Base-by-base conservation (phyloP, 2,329 filamentous ascomycete species). In the Beauveria sp. region DNA sequence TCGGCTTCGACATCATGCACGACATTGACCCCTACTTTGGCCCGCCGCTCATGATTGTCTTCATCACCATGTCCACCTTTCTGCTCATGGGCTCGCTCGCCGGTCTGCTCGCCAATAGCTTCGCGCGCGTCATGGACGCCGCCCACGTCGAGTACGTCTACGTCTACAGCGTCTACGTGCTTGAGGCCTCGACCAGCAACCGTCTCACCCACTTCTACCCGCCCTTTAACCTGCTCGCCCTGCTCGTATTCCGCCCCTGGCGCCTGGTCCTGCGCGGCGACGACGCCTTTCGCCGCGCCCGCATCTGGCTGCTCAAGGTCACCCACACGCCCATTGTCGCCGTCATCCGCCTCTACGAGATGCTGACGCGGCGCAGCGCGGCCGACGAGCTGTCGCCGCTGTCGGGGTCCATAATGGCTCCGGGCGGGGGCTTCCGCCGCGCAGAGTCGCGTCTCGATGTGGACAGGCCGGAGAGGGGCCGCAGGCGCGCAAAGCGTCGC, bases 1-100 rank as follows among this genome's bases (percentile, higher is more conserved):
- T 91, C 54, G 90, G 90, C 50, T 92, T 93, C 69, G 84, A 86
- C 63, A 79, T 85, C 61, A 86, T 86, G 84, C 69, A 80, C 59
- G 72, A 83, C 50, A 86, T 86, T 61, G 81, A 85, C 64, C 78
- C 77, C 22, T 73, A 84, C 63, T 85, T 84, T 61, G 80, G 84
- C 18, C 84, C 83, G 28, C 83, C 83, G 5, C 74, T 86, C 59
- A 85, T 86, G 82, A 79, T 91, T 64, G 79, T 91, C 54, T 93
- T 93, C 73, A 83, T 93, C 64, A 88, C 83, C 26, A 78, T 93
- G 68, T 91, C 88, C 48, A 89, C 89, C 62, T 90, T 93, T 67
- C 78, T 94, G 8, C 80, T 94, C 37, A 88, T 91, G 74, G 90
- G 90, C 55, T 90, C 87, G 22, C 76, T 92, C 65, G 92, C 90